Conservation (phyloP, 2,329 filamentous ascomycete species). For the Teratosphaeria destructans region DNA sequence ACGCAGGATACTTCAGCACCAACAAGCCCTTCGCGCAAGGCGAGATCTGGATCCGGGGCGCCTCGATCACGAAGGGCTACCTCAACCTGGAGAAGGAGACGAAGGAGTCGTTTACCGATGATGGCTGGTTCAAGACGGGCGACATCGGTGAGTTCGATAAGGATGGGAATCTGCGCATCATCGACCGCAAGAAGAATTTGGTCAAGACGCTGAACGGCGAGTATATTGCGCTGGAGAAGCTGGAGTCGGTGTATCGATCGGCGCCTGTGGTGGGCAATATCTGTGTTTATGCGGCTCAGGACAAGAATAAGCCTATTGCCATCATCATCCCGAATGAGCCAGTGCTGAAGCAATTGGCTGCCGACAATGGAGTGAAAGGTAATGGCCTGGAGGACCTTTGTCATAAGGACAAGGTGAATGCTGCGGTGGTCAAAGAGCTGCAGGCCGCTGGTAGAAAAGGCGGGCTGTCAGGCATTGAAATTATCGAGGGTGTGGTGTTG, state of each 20-base stretch:
- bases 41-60: constrained; percentile 81
- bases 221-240: constrained; percentile 92
- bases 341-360: constrained; percentile 46
- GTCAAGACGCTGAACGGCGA: constrained; percentile 93
- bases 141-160: constrained; percentile 85
- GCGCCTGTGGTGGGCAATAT: constrained; percentile 72
- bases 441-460: constrained; percentile 53
- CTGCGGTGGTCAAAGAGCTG: constrained; percentile 59
- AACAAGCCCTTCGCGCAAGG: constrained; percentile 69
- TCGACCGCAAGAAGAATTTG: constrained; percentile 96
- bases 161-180: constrained; percentile 71
- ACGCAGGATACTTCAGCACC: constrained; percentile 73
- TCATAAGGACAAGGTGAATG: constrained; percentile 53
- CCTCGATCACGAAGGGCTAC: constrained; percentile 65
- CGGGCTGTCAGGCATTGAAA: constrained; percentile 61
- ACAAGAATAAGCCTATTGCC: constrained; percentile 69
- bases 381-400: constrained; percentile 57
- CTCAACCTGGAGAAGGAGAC: constrained; percentile 82
- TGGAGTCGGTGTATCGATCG: constrained; percentile 83
- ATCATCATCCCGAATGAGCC: constrained; percentile 58
- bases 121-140: constrained; percentile 95
- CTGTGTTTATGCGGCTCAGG: constrained; percentile 70
- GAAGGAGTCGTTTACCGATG: constrained; percentile 59
- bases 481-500: constrained; percentile 64
- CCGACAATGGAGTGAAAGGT: constrained; percentile 51